phyloP scores from a whole-genome alignment of 495 filamentous ascomycete genomes.

The Xylaria grammica region DNA sequence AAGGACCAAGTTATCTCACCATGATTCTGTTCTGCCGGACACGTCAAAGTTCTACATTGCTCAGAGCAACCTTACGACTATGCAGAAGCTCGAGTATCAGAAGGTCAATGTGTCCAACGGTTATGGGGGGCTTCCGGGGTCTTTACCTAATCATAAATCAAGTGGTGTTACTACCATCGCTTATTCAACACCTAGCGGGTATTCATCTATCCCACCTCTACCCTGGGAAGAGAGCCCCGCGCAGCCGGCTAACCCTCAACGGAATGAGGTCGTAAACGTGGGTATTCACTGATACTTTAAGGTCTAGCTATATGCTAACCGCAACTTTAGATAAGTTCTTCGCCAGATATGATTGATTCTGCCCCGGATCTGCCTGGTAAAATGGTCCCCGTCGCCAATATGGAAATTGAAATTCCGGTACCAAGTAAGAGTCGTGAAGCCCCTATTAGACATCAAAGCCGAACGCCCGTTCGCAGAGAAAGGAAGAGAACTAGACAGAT shows the following conservation, averaged over 20 bases:
- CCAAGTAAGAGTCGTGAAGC: slow-evolving; percentile 10
- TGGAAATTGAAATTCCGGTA: slow-evolving; percentile 5
- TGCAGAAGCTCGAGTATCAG: slow-evolving; percentile 40
- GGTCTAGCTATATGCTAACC: slow-evolving; percentile 13
- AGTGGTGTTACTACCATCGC: slow-evolving; percentile 34
- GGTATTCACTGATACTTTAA: slow-evolving; percentile 10
- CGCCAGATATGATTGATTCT: slow-evolving; percentile 31
- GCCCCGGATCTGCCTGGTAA: slow-evolving; percentile 13
- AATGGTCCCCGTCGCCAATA: neutral
- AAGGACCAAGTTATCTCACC: slow-evolving; percentile 21
- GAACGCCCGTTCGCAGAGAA: slow-evolving; percentile 15
- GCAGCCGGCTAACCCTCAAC: slow-evolving; percentile 20
- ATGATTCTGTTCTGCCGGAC: slow-evolving; percentile 23
- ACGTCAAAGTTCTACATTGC: slow-evolving; percentile 34
- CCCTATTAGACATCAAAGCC: neutral
- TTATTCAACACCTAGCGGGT: slow-evolving; percentile 36
- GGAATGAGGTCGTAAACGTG: slow-evolving; percentile 24
- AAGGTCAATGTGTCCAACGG: slow-evolving; percentile 28
- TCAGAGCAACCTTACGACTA: slow-evolving; percentile 37
- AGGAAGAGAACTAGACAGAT: slow-evolving; percentile 23
- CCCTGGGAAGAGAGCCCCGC: slow-evolving; percentile 29
- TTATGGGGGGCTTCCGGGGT: slow-evolving; percentile 23
- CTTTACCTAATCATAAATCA: slow-evolving; percentile 30
- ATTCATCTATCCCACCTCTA: slow-evolving; percentile 31
- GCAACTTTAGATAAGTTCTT: slow-evolving; percentile 31